Evolutionary conservation across 1,139 yeast species (phyloP), one percentile per base, ranked within the genome.

Genomic region (Entelexis paramagnoliae): DNA sequence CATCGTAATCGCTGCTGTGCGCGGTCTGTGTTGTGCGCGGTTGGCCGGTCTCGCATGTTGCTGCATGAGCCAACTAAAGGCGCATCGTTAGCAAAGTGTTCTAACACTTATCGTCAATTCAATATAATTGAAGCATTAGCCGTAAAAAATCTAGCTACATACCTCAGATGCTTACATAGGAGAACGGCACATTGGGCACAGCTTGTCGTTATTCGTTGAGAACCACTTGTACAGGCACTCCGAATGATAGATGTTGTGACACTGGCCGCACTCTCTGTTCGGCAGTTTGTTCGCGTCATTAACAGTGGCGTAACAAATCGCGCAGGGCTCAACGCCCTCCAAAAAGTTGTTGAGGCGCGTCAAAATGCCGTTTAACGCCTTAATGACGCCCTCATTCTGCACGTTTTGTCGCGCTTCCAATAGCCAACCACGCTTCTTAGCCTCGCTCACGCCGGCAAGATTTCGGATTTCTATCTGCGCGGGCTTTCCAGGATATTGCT

Each of bases 171-270:
- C 1, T 22, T 36, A 59, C 54, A 59, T 53, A 2, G 57, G 78
- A 16, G 87, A 72, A 65, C 98, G 81, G 69, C 99, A 91, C 62
- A 91, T 72, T 41, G 99, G 98, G 72, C 99, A 91, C 1, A 95
- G 83, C 59, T 87, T 83, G 41, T 52, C 85, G 44, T 93, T 93
- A 17, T 95, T 86, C 61, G 95, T 87, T 72, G 87, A 86, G 69
- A 91, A 91, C 99, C 99, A 91, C 66, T 89, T 85, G 73, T 87
- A 89, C 52, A 91, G 73, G 73, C 99, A 91, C 11, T 93, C 95
- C n/a, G 96, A 83, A 66, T 91, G 99, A 73, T 89, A 91, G 67
- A 83, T 86, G 71, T 93, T 89, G 63, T 80, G 80, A 73, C 99
- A 91, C 0, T 96, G 88, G 14, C 83, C 74, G 68, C 99, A 91